Conservation (phyloP, 495 filamentous ascomycete species). For the Podospora appendiculata region DNA sequence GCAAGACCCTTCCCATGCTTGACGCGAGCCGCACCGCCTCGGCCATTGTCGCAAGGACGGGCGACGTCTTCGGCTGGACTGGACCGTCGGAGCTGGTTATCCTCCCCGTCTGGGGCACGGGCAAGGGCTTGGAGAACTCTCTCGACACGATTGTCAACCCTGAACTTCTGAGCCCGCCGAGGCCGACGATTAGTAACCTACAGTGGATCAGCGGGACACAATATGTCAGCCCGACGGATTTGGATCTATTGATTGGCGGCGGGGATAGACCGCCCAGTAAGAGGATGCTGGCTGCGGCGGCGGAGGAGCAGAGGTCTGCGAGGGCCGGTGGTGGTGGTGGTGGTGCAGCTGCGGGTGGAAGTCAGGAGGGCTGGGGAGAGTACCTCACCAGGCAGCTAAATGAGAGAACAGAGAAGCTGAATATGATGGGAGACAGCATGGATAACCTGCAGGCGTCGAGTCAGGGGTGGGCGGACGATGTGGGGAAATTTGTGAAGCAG, state of each 20-base stretch:
- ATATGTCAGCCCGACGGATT: conserved; percentile 78
- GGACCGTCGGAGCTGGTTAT: conserved; percentile 78
- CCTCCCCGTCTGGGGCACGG: conserved; percentile 73
- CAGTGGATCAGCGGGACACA: conserved; percentile 97
- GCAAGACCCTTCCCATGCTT: conserved; percentile 51
- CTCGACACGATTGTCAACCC: conserved; percentile 74
- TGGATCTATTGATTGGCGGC: conserved; percentile 87
- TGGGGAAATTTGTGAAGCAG: conserved; percentile 72
- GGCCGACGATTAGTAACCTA: conserved; percentile 92
- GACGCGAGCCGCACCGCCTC: conserved; percentile 66
- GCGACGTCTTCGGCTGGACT: conserved; percentile 81
- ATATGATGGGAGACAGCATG: conserved; percentile 75
- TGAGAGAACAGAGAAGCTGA: conserved; percentile 82
- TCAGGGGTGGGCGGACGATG: conserved; percentile 74
- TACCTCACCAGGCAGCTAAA: conserved; percentile 76
- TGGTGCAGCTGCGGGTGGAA: conserved; percentile 41
- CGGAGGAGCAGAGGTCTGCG: conserved; percentile 33
- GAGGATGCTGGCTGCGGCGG: conserved; percentile 51
- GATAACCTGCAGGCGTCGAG: conserved; percentile 71
- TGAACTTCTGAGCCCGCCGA: conserved; percentile 58
- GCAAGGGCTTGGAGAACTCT: conserved; percentile 43
- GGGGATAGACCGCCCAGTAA: conserved; percentile 77
- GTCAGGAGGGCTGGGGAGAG: conserved; percentile 48
- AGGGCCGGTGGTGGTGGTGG: conserved; percentile 42
- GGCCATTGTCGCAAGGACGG: conserved; percentile 61